These are phyloP conservation scores for Aspergillus calidoustus DNA, from an alignment of 2,329 filamentous ascomycete species.

Conservation along the genomic window DNA sequence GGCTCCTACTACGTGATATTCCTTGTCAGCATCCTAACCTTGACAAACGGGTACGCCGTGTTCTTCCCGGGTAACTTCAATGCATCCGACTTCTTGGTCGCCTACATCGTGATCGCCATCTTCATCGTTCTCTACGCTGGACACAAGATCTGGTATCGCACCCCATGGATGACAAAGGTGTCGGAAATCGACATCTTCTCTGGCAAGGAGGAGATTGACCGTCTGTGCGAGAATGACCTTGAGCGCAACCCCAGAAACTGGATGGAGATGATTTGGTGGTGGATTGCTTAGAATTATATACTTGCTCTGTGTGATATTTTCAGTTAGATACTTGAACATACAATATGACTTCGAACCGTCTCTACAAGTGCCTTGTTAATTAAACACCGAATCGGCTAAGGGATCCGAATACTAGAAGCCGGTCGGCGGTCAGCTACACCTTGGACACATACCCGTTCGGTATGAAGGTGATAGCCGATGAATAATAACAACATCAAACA, in stretches of 20 bases:
- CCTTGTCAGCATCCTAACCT: conserved; percentile 54
- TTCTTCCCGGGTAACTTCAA: conserved; percentile 55
- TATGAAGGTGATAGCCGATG: background rate
- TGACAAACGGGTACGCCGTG: conserved; percentile 62
- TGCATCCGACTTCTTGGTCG: conserved; percentile 56
- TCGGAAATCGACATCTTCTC: conserved; percentile 51
- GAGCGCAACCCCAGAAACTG: conserved; percentile 47
- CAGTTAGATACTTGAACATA: background rate
- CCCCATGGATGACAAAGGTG: conserved; percentile 37
- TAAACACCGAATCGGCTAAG: background rate
- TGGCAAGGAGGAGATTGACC: conserved; percentile 52
- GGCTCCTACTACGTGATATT: conserved; percentile 55
- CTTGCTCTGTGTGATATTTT: background rate
- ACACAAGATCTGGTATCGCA: conserved; percentile 40
- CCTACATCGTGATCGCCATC: conserved; percentile 60
- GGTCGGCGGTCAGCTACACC: background rate
- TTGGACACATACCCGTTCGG: too few species aligned
- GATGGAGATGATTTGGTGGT: conserved; percentile 52
- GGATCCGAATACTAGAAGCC: background rate
- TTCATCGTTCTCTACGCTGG: conserved; percentile 49
- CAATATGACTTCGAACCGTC: background rate
- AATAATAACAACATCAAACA: background rate
- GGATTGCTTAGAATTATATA: conserved; percentile 43
- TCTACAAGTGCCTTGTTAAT: background rate
- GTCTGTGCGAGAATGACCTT: conserved; percentile 47